Evolutionary conservation across 2,329 filamentous ascomycete species (phyloP).

Genomic region (Ascosphaera pollenicola): DNA sequence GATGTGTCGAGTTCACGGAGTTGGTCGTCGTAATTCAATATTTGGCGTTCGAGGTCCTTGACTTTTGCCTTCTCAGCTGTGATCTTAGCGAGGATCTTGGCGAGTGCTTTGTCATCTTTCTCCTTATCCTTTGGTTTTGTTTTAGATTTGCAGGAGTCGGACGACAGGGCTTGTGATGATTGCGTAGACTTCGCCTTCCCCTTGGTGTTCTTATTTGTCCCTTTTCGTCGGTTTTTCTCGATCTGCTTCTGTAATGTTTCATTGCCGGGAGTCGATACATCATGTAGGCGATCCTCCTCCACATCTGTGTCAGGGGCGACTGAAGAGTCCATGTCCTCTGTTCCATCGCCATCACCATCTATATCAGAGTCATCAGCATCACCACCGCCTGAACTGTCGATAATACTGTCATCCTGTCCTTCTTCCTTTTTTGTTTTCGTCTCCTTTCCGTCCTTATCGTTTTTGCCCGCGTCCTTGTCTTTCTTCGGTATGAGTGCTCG

Average conservation of each 20-base stretch:
- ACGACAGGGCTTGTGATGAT: slow-evolving; percentile 40
- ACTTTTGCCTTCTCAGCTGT: slow-evolving; percentile 67
- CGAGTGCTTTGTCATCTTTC: slow-evolving; percentile 51
- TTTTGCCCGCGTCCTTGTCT: slow-evolving; percentile 10
- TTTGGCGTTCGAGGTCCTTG: slow-evolving; percentile 62
- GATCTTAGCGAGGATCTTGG: slow-evolving; percentile 38
- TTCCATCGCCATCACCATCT: slow-evolving; percentile 17
- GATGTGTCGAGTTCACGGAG: slow-evolving; percentile 85
- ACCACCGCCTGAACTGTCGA: slow-evolving; percentile 34
- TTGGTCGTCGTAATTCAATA: slow-evolving; percentile 71
- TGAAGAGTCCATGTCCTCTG: no score
- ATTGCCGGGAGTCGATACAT: no score
- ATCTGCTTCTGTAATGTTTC: slow-evolving; percentile 41
- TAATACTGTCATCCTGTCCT: slow-evolving; percentile 16
- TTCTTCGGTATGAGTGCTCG: slow-evolving; percentile 25
- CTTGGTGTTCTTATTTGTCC: slow-evolving; percentile 42
- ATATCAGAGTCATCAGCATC: slow-evolving; percentile 31
- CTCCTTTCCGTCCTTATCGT: no score
- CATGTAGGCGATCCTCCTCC: no score
- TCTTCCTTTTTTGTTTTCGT: slow-evolving; percentile 8
- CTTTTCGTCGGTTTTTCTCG: slow-evolving; percentile 46
- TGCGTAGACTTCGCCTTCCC: slow-evolving; percentile 66
- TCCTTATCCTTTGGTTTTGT: slow-evolving; percentile 20
- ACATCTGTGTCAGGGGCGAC: no score
- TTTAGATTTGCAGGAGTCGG: no score